A percentile compares a stretch with the other conserved stretches of the same genome.
Evolutionary conservation across 495 filamentous ascomycete genomes (phyloP).

Genomic region (Aspergillus nanangensis): DNA sequence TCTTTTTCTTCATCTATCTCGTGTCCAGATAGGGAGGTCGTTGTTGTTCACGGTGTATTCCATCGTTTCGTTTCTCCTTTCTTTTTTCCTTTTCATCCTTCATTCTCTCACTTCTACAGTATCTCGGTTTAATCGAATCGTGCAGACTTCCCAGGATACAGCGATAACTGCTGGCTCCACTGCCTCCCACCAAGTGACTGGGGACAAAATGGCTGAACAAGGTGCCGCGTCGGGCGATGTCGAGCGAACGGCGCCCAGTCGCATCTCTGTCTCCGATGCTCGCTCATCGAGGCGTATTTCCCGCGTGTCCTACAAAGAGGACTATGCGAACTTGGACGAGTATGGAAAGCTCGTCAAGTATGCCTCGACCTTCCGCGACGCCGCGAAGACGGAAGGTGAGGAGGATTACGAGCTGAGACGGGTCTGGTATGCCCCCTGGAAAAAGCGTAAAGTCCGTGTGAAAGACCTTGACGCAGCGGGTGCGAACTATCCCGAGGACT

Average conservation of each 20-base stretch:
- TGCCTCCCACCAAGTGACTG: conserved; percentile 4
- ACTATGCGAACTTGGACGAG: conserved; percentile 39
- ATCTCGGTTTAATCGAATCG: background rate
- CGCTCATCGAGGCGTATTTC: conserved; percentile 31
- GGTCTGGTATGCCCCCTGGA: conserved; percentile 54
- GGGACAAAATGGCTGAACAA: conserved; percentile 19
- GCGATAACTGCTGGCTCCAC: background rate
- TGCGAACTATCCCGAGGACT: conserved; percentile 58
- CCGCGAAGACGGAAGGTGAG: conserved; percentile 21
- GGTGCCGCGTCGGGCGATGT: conserved; percentile 7
- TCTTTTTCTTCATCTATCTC: background rate
- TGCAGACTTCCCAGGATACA: background rate
- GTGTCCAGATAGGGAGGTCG: background rate
- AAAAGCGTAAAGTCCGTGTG: conserved; percentile 48
- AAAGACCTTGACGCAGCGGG: conserved; percentile 24
- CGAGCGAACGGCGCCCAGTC: conserved; percentile 12
- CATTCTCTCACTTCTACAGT: conserved; percentile 2
- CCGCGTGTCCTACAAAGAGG: conserved; percentile 34
- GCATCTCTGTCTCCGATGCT: conserved; percentile 11
- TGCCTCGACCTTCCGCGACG: conserved; percentile 58
- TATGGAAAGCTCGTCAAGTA: conserved; percentile 58
- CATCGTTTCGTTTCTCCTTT: conserved; percentile 3
- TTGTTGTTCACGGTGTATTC: background rate
- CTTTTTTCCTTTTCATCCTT: background rate
- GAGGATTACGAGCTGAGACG: conserved; percentile 31